Evolutionary conservation across 2,329 filamentous ascomycete genomes (phyloP).

Genomic region (Aspergillus nomiae): DNA sequence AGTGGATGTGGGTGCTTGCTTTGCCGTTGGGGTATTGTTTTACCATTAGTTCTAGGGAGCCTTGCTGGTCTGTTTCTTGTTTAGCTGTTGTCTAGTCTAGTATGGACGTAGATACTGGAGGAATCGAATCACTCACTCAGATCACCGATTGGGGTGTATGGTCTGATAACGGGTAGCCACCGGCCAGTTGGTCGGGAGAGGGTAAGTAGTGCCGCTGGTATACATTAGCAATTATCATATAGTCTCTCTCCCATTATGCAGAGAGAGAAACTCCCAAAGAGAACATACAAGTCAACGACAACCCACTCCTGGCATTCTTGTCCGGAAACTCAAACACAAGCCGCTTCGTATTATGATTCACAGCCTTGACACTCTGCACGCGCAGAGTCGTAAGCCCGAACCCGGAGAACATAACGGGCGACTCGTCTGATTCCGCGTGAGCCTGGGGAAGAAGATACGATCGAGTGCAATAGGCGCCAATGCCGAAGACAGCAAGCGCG

Average conservation of each 20-base stretch:
- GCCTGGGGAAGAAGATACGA: not conserved
- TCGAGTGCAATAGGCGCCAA: not conserved
- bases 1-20: slow-evolving; percentile 67
- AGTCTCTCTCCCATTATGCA: too few species aligned
- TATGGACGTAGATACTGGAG: slow-evolving; percentile 4
- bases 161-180: slow-evolving; percentile 62
- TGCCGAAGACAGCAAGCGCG: not conserved
- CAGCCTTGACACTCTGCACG: slow-evolving; percentile 54
- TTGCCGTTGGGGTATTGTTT: slow-evolving; percentile 70
- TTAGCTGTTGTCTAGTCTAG: not conserved
- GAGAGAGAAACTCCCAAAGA: not conserved
- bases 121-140: slow-evolving; percentile 40
- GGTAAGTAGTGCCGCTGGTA: slow-evolving; percentile 57
- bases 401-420: not conserved
- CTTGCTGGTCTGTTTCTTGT: slow-evolving; percentile 52
- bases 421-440: not conserved
- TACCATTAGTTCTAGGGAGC: slow-evolving; percentile 64
- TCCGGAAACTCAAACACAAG: slow-evolving; percentile 59
- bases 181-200: slow-evolving; percentile 59
- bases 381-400: slow-evolving; percentile 35
- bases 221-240: not conserved
- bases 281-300: slow-evolving; percentile 52
- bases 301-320: slow-evolving; percentile 49
- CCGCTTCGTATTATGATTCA: slow-evolving; percentile 63
- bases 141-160: slow-evolving; percentile 66